Base-by-base conservation (phyloP, 495 filamentous ascomycete species). In the Corynascus novoguineensis region DNA sequence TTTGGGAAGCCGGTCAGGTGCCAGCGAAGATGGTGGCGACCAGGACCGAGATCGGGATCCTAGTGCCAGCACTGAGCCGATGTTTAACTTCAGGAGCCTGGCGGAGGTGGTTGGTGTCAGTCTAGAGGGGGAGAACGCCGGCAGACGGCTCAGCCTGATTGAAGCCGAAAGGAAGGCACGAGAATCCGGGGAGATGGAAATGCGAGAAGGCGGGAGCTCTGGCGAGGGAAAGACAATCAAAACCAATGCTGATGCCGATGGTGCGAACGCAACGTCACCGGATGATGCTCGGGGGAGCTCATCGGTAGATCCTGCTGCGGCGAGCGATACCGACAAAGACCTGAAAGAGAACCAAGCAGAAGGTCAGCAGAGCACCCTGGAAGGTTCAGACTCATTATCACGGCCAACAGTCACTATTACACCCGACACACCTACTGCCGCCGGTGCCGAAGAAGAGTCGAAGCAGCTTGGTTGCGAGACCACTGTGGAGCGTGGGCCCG, bases 31-130 rank as follows among this genome's bases (percentile, higher is more conserved):
- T 17, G 69, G 74, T n/a, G 71, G 68, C 21, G 70, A 74, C 17
- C 51, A 66, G 10, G 67, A 73, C 7, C 60, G 71, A 0, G 74
- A 71, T 14, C 62, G 71, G 21, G 73, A 75, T 50, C 80, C 78
- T 8, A 80, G 75, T 58, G 72, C 79, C 1, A 79, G 81, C 45
- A 69, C 75, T 0, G 92, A 96, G 62, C 83, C 88, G 2, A 83
- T 95, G 83, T 92, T 95, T 73, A 96, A 95, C 69, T 96, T 97
- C 63, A 77, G 88, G 52, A 96, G 90, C 61, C 75, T 97, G 25
- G 88, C 88, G 4, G 88, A 86, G 57, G 86, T 96, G 64, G 90
- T 96, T 52, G 88, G 85, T 15, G 73, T 78, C 10, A 72, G 68
- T 5, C 61, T 78, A n/a, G 75, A 79, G 17, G 71, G 69, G 9